Conservation (phyloP, 495 filamentous ascomycete species). For the Talaromyces ruber region DNA sequence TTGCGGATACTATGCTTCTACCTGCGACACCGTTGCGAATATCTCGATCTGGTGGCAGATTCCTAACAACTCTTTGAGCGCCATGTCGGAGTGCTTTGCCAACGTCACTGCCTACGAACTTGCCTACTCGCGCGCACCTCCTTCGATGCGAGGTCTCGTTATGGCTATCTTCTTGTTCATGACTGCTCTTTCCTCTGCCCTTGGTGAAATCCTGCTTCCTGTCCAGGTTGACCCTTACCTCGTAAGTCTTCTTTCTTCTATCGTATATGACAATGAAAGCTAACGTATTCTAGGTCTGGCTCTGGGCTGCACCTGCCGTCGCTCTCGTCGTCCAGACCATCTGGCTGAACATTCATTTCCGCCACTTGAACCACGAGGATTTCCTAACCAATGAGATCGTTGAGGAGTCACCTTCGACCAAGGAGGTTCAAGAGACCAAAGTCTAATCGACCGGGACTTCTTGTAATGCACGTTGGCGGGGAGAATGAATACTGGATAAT, state of each 20-base stretch:
- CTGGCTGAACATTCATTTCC: constrained; percentile 40
- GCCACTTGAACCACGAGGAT: constrained; percentile 32
- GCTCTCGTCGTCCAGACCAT: constrained; percentile 38
- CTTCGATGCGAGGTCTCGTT: constrained; percentile 61
- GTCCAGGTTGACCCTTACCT: constrained; percentile 54
- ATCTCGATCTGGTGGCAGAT: constrained; percentile 49
- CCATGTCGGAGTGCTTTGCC: constrained; percentile 60
- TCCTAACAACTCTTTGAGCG: constrained; percentile 43
- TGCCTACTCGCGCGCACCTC: constrained; percentile 62
- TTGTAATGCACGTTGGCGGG: neutral
- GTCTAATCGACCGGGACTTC: neutral
- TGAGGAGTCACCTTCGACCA: neutral
- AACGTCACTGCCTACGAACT: constrained; percentile 66
- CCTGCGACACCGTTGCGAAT: constrained; percentile 29
- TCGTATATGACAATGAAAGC: neutral
- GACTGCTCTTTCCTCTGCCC: constrained; percentile 37
- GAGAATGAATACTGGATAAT: neutral
- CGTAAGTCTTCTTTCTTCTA: neutral
- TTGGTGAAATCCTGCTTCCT: constrained; percentile 51
- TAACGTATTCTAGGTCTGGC: constrained; percentile 24
- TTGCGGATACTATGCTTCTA: constrained; percentile 42
- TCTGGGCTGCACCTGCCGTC: constrained; percentile 43
- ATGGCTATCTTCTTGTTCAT: constrained; percentile 57
- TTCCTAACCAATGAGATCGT: constrained; percentile 19
- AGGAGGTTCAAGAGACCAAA: neutral